A percentile compares a stretch with the other conserved stretches of the same genome.
These are phyloP conservation scores for Arbutus unedo DNA, from an alignment of 148 eudicot genomes.

Conservation along the genomic window DNA sequence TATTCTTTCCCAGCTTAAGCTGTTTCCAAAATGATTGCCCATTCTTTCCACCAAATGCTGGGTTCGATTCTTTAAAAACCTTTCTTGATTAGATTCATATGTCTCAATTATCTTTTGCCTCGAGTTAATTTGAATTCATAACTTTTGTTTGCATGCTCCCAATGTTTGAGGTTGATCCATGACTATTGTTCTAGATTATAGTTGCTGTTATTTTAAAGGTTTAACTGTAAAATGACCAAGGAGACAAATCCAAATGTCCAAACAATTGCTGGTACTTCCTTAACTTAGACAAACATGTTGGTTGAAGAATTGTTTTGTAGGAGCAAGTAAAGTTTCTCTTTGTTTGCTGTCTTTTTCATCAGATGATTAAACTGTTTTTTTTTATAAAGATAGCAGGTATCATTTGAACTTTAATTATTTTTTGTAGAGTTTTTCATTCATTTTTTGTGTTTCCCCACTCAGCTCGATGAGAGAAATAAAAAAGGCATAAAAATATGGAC, in stretches of 20 bases:
- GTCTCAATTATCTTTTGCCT: neutral
- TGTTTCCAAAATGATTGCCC: neutral
- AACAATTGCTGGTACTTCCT: neutral
- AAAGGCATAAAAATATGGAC: no score
- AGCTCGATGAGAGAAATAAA: no score
- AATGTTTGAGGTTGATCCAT: neutral
- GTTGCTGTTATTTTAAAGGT: neutral
- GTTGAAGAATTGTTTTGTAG: neutral
- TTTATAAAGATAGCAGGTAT: no score
- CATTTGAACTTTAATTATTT: no score
- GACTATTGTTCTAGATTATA: neutral
- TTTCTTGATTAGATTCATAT: neutral
- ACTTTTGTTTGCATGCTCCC: neutral
- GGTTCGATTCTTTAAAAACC: neutral
- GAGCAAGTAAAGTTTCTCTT: neutral
- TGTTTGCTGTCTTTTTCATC: neutral
- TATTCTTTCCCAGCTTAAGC: neutral
- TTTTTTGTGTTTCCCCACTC: no score
- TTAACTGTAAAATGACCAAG: neutral
- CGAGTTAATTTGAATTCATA: neutral
- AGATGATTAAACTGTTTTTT: neutral
- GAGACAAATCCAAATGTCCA: neutral
- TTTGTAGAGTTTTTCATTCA: no score
- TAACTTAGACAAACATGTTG: neutral
- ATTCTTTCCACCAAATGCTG: neutral